Percentiles rank a stretch among this genome's conserved stretches.
These are phyloP conservation scores for Micractinium conductrix DNA, from an alignment of 139 green algal genomes.

Conservation along the genomic window DNA sequence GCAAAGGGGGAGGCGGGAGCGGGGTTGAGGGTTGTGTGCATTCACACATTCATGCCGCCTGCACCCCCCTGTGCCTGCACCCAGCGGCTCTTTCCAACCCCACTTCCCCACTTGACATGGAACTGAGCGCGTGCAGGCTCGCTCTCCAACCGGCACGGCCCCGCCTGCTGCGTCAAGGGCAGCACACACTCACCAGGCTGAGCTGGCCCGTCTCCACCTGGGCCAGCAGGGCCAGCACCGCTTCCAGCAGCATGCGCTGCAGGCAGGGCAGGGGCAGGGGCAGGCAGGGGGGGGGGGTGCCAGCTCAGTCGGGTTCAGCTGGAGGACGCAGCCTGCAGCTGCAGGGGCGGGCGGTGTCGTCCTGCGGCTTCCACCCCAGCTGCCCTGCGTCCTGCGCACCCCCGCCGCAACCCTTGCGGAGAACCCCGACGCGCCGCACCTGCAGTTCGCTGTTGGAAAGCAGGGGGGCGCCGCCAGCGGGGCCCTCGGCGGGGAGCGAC, in stretches of 20 bases:
- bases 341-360: too few relatives aligned
- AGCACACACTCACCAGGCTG: constrained; percentile 7
- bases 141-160: background rate
- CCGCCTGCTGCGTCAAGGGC: background rate
- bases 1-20: background rate
- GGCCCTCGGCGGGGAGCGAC: background rate
- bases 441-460: background rate
- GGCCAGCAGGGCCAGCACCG: constrained; percentile 23
- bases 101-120: background rate
- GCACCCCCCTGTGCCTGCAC: background rate
- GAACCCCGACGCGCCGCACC: too few relatives aligned
- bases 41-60: background rate
- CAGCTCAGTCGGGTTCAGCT: too few relatives aligned
- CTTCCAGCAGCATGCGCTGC: constrained; percentile 31
- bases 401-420: too few relatives aligned
- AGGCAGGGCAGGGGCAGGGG: too few relatives aligned
- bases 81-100: background rate
- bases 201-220: constrained; percentile 25
- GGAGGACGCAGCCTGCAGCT: too few relatives aligned
- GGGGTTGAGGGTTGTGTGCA: background rate
- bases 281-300: too few relatives aligned
- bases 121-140: background rate
- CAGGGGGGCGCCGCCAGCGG: background rate
- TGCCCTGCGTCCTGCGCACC: too few relatives aligned
- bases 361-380: too few relatives aligned